A percentile compares a stretch with the other conserved stretches of the same genome.
phyloP scores from a whole-genome alignment of 306 rosid species.

The Pachyrhizus erosus region DNA sequence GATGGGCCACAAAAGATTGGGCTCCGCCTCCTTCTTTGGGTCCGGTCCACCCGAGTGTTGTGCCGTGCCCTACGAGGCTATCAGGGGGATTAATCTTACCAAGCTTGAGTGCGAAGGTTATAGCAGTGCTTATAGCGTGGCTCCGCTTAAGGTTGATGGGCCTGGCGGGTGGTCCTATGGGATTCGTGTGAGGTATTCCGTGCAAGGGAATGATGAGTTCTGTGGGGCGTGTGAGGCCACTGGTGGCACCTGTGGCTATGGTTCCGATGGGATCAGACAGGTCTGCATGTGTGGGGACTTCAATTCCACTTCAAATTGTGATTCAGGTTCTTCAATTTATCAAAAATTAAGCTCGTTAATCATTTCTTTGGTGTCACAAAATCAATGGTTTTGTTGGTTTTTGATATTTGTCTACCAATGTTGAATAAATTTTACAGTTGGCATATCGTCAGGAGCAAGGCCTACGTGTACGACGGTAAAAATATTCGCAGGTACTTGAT shows the following conservation, averaged over 20 bases:
- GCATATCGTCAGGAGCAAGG: constrained; percentile 51
- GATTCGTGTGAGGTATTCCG: constrained; percentile 84
- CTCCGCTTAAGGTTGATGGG: constrained; percentile 81
- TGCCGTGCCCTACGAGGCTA: constrained; percentile 72
- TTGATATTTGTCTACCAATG: neutral
- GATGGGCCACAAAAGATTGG: constrained; percentile 62
- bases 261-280: constrained; percentile 69
- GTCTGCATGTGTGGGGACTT: constrained; percentile 77
- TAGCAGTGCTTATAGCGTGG: constrained; percentile 87
- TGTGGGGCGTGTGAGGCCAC: constrained; percentile 91
- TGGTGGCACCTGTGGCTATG: constrained; percentile 90
- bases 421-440: constrained; percentile 46
- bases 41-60: constrained; percentile 89
- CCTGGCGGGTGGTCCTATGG: constrained; percentile 84
- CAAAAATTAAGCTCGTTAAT: neutral
- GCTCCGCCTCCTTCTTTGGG: constrained; percentile 55
- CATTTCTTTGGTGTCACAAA: too few relatives aligned
- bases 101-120: constrained; percentile 91
- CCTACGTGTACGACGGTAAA: constrained; percentile 21
- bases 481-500: constrained; percentile 53
- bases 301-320: constrained; percentile 90
- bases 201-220: constrained; percentile 74
- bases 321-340: constrained; percentile 56
- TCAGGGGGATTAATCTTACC: constrained; percentile 75
- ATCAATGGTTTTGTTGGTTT: neutral